These are phyloP conservation scores for Fusarium humuli DNA, from an alignment of 2,329 filamentous ascomycete genomes.

Conservation along the genomic window DNA sequence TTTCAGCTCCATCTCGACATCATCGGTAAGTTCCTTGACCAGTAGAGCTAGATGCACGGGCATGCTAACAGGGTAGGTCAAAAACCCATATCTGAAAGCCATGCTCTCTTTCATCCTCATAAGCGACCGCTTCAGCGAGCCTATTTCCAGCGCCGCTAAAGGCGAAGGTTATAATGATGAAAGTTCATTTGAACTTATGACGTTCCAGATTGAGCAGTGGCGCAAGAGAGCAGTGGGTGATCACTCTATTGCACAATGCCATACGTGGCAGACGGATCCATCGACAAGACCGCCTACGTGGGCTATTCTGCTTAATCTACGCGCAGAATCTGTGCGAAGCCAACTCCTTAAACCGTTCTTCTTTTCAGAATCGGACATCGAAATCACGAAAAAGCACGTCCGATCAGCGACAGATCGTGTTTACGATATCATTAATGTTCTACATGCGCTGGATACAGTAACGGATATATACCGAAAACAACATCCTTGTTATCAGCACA, in stretches of 20 bases:
- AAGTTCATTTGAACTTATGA: constrained; percentile 46
- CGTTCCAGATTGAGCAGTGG: constrained; percentile 48
- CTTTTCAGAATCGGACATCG: constrained; percentile 30
- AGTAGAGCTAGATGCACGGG: no score
- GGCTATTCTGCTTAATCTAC: constrained; percentile 26
- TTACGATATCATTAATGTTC: constrained; percentile 26
- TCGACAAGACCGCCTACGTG: constrained; percentile 24
- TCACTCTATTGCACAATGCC: constrained; percentile 11
- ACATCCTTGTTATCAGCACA: constrained; percentile 30
- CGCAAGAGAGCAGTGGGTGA: constrained; percentile 40
- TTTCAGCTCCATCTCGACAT: constrained; percentile 28
- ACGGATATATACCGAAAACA: constrained; percentile 31
- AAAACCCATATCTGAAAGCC: constrained; percentile 26
- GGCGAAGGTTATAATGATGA: constrained; percentile 41
- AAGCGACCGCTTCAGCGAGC: constrained; percentile 29
- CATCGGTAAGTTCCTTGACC: background rate
- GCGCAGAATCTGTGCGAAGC: constrained; percentile 30
- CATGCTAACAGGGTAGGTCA: background rate
- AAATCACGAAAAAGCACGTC: constrained; percentile 25
- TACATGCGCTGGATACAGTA: constrained; percentile 8
- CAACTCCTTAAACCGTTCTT: constrained; percentile 28
- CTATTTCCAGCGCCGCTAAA: constrained; percentile 18
- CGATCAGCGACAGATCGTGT: constrained; percentile 23
- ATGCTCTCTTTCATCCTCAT: constrained; percentile 35
- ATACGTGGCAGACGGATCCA: constrained; percentile 18